Evolutionary conservation across 1,284 basidiomycete genomes (phyloP).

Genomic region (Wallemia ichthyophaga): DNA sequence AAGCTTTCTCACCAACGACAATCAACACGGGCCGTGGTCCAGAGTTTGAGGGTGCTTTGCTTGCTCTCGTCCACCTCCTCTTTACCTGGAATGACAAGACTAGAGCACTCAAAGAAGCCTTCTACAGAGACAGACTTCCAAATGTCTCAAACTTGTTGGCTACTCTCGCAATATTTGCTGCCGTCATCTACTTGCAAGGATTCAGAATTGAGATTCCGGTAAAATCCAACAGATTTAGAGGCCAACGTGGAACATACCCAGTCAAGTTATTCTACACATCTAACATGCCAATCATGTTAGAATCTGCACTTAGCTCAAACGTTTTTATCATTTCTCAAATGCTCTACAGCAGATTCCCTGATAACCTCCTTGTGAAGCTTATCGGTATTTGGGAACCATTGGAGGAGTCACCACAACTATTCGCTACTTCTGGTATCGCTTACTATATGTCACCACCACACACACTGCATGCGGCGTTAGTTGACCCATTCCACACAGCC

Average conservation of each 20-base stretch:
- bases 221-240: slow-evolving; percentile 84
- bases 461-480: slow-evolving; percentile 52
- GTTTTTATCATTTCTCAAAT: slow-evolving; percentile 92
- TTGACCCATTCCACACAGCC: slow-evolving; percentile 76
- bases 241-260: slow-evolving; percentile 79
- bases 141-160: slow-evolving; percentile 95
- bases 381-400: slow-evolving; percentile 92
- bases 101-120: slow-evolving; percentile 82
- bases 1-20: slow-evolving; percentile 92
- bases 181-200: slow-evolving; percentile 92
- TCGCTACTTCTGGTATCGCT: slow-evolving; percentile 67
- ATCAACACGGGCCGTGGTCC: slow-evolving; percentile 93
- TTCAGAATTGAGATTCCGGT: slow-evolving; percentile 98
- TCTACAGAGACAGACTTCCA: slow-evolving; percentile 86
- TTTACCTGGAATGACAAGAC: slow-evolving; percentile 99
- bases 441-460: slow-evolving; percentile 96
- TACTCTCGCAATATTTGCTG: slow-evolving; percentile 66
- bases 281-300: slow-evolving; percentile 99
- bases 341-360: slow-evolving; percentile 67
- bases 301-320: slow-evolving; percentile 74
- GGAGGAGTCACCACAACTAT: slow-evolving; percentile 73
- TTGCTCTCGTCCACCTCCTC: slow-evolving; percentile 85
- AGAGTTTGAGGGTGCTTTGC: slow-evolving; percentile 89
- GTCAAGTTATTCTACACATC: slow-evolving; percentile 97
- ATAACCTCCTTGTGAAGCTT: slow-evolving; percentile 62